Evolutionary conservation across 352 stramenopile genomes (phyloP), one percentile per base, ranked within the genome.

Genomic region (Globisporangium sylvaticum): DNA sequence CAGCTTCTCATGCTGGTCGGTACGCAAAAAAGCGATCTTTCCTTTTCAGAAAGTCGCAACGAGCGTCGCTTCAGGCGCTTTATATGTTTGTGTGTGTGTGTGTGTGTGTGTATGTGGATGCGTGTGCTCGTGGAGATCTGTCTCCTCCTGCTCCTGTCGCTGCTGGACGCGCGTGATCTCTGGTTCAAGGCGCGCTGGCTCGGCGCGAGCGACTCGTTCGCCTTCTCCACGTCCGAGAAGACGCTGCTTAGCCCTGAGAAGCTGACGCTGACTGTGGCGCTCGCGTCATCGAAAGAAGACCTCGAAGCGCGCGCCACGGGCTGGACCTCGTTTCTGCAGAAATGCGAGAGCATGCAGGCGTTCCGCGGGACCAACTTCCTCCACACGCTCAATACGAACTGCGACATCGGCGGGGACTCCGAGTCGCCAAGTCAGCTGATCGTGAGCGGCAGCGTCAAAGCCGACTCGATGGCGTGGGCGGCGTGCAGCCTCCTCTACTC

Each of bases 401-500:
- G 80, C 55, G 44, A 63, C 37, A 39, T 87, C 24, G 76, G 78
- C 4, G 65, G 42, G 20, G 72, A 46, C 37, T 31, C 69, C 15
- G 31, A 64, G 14, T 27, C 64, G 31, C 67, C 70, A 1, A 59
- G 68, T 0, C 63, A 85, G 4, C 66, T 89, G 5, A 27, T 89
- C 62, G 44, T 81, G 31, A 83, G 66, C 18, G 72, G 68, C 62
- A 78, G 66, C 14, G 67, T 81, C 8, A 75, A 77, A 3, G 69
- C 69, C 44, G 78, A 89, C 22, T 78, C 78, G 1, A 77, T 89
- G 69, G 73, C 80, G 1, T 87, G 78, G 80, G 53, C 65, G 0
- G 77, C 78, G 14, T 89, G 80, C 9, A 58, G 52, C 15, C 52
- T 58, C 25, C 12, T 58, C 14, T 58, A 37, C 15, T 37, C 52